A percentile compares a stretch with the other conserved stretches of the same genome.
These are phyloP conservation scores for Crinitomyces ghanaensis DNA, from an alignment of 805 yeast species.

Conservation along the genomic window DNA sequence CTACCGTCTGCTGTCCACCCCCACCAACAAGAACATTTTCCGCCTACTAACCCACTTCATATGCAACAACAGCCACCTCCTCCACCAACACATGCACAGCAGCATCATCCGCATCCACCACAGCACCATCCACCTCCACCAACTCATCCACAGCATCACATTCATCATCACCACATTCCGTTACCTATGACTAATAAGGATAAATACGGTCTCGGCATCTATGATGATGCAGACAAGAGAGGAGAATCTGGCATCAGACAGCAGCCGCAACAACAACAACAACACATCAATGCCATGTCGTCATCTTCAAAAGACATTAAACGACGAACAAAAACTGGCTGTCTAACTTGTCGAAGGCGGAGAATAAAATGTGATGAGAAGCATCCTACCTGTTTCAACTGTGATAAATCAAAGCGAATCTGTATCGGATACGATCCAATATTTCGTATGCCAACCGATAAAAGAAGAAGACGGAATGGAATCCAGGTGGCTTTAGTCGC, in stretches of 20 bases:
- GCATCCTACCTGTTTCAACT: conserved; percentile 57
- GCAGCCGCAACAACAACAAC: neutral
- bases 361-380: conserved; percentile 68
- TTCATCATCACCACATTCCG: neutral
- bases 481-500: neutral
- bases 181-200: neutral
- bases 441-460: conserved; percentile 15
- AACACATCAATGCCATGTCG: conserved; percentile 7
- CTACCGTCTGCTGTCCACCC: neutral
- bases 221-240: neutral
- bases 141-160: neutral
- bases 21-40: neutral
- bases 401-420: conserved; percentile 50
- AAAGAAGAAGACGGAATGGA: conserved; percentile 8
- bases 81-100: neutral
- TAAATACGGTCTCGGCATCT: neutral
- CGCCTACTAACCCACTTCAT: neutral
- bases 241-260: neutral
- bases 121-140: neutral
- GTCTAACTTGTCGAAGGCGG: conserved; percentile 60
- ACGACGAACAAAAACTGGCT: conserved; percentile 58
- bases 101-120: neutral
- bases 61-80: neutral
- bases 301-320: conserved; percentile 15
- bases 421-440: conserved; percentile 56